Evolutionary conservation across 805 yeast genomes (phyloP).

Genomic region (Danielozyma ontarioensis): DNA sequence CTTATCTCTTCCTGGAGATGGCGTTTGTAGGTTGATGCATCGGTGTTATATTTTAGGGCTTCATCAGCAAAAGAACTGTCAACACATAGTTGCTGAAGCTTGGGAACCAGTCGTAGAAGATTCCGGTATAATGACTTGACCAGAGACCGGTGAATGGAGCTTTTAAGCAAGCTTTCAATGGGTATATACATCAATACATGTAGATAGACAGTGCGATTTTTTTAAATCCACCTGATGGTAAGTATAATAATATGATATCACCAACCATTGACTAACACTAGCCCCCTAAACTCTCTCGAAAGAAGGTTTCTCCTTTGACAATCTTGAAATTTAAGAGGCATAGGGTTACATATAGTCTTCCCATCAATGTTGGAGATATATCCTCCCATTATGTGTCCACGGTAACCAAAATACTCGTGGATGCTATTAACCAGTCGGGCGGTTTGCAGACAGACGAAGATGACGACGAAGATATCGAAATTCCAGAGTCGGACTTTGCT

Average conservation of each 20-base stretch:
- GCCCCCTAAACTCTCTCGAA: conserved; percentile 18
- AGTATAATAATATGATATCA: no score
- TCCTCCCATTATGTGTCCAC: conserved; percentile 12
- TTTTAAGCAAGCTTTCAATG: neutral
- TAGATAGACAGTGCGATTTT: no score
- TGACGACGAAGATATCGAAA: conserved; percentile 24
- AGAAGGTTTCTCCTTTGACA: conserved; percentile 10
- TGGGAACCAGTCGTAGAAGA: neutral
- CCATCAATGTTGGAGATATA: conserved; percentile 16
- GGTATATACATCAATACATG: neutral
- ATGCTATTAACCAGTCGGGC: conserved; percentile 43
- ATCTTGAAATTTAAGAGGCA: conserved; percentile 33
- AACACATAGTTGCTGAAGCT: no score
- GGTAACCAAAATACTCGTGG: conserved; percentile 21
- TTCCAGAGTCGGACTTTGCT: conserved; percentile 32
- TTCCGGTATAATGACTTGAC: neutral
- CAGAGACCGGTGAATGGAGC: neutral
- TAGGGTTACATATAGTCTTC: conserved; percentile 25
- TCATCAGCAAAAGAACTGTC: no score
- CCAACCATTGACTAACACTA: conserved; percentile 5
- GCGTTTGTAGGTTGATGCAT: neutral
- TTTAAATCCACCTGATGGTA: no score
- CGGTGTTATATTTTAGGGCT: neutral
- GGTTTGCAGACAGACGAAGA: conserved; percentile 34
- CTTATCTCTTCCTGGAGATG: neutral